These are phyloP conservation scores for Serendipita sp. DNA, from an alignment of 768 basidiomycete genomes.

Conservation along the genomic window DNA sequence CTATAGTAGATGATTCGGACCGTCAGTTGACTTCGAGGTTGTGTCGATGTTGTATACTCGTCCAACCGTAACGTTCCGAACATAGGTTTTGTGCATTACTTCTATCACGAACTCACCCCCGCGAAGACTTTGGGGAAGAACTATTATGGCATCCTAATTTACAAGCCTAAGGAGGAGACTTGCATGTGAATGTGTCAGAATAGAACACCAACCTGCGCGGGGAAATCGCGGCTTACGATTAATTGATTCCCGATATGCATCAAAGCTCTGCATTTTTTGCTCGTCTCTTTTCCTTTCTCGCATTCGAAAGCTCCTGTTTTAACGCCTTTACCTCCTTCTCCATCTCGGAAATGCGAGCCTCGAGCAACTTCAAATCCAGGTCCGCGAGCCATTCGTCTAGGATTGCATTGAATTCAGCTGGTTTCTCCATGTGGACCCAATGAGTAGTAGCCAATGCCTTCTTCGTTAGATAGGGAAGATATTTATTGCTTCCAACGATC, in stretches of 20 bases:
- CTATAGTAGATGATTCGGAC: no score
- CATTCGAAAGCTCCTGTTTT: not conserved
- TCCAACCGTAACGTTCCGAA: no score
- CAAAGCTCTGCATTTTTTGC: not conserved
- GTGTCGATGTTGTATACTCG: no score
- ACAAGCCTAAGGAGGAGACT: not conserved
- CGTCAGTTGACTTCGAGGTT: no score
- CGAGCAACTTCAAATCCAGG: constrained; percentile 5
- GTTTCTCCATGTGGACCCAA: constrained; percentile 53
- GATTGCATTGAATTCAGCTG: constrained; percentile 34
- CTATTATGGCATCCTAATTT: not conserved
- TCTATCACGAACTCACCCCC: no score
- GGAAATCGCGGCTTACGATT: constrained; percentile 1
- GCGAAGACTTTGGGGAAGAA: no score
- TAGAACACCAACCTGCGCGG: not conserved
- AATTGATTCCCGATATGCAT: not conserved
- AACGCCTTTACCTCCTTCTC: not conserved
- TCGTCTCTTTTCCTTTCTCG: not conserved
- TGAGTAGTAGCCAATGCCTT: constrained; percentile 39
- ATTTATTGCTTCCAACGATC: constrained; percentile 18
- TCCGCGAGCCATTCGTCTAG: constrained; percentile 37
- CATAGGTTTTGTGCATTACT: no score
- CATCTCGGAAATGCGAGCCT: not conserved
- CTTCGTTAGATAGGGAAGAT: constrained; percentile 23
- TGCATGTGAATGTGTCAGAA: not conserved